Evolutionary conservation across 1,284 basidiomycete species (phyloP).

Genomic region (Inonotus hispidus): DNA sequence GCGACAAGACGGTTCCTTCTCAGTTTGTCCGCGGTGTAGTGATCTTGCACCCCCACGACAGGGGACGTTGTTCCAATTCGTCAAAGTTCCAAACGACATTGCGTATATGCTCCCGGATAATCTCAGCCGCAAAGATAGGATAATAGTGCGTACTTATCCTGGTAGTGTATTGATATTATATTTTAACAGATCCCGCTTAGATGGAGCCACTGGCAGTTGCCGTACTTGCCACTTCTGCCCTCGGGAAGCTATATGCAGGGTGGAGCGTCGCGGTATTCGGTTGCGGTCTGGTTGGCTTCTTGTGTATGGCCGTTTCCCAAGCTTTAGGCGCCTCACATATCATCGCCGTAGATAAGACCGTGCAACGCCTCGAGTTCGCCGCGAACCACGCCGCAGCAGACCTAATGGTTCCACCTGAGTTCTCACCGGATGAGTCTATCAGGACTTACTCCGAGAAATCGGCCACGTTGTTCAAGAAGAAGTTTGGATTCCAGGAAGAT

Average conservation of each 20-base stretch:
- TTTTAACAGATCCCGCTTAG: conserved; percentile 33
- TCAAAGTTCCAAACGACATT: conserved; percentile 69
- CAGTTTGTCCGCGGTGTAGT: conserved; percentile 10
- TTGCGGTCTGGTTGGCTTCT: conserved; percentile 89
- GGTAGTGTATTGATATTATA: not conserved
- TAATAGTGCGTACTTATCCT: conserved; percentile 47
- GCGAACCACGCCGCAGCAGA: conserved; percentile 85
- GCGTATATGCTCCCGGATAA: conserved; percentile 69
- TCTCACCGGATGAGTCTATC: conserved; percentile 58
- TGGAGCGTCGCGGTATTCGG: conserved; percentile 78
- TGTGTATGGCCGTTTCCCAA: conserved; percentile 90
- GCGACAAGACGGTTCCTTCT: not conserved
- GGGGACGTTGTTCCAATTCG: conserved; percentile 82
- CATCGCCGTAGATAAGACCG: conserved; percentile 82
- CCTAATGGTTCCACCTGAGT: conserved; percentile 61
- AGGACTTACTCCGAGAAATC: conserved; percentile 68
- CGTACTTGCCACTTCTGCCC: conserved; percentile 78
- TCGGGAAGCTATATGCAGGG: conserved; percentile 68
- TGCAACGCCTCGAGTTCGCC: conserved; percentile 82
- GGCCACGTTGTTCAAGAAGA: conserved; percentile 51
- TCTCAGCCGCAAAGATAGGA: conserved; percentile 78
- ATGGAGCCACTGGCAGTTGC: conserved; percentile 95
- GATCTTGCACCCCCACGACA: conserved; percentile 63
- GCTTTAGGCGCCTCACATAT: conserved; percentile 80
- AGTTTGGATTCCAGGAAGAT: conserved; percentile 53